These are phyloP conservation scores for Lasiosphaeria ovina DNA, from an alignment of 495 filamentous ascomycete genomes.

Conservation along the genomic window DNA sequence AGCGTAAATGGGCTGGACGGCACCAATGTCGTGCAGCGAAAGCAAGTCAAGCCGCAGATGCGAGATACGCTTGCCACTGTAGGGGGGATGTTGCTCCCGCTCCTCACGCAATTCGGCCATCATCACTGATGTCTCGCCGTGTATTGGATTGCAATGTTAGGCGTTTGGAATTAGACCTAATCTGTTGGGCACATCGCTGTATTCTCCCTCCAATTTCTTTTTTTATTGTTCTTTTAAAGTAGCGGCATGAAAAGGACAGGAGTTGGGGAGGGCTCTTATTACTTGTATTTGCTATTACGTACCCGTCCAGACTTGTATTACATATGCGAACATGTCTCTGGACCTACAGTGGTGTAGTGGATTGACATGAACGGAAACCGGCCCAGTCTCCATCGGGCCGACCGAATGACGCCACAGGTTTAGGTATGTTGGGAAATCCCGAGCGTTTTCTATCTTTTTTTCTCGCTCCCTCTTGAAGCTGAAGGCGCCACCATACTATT, in stretches of 20 bases:
- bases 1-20: conserved; percentile 63
- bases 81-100: conserved; percentile 83
- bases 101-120: conserved; percentile 88
- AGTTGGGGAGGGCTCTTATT: conserved; percentile 1
- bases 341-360: too few species aligned
- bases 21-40: conserved; percentile 43
- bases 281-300: not conserved
- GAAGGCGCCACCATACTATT: too few species aligned
- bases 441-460: too few species aligned
- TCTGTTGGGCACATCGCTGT: not conserved
- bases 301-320: too few species aligned
- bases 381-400: too few species aligned
- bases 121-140: conserved; percentile 52
- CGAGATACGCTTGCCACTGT: conserved; percentile 72
- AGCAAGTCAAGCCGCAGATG: conserved; percentile 53
- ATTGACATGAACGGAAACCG: too few species aligned
- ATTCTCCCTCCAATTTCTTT: conserved; percentile 3
- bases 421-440: too few species aligned
- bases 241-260: conserved; percentile 1
- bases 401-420: too few species aligned
- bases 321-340: too few species aligned
- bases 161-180: conserved; percentile 14
- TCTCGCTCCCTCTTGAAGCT: too few species aligned
- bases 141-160: conserved; percentile 3
- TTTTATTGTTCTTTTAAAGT: not conserved